Percentiles rank a stretch among this genome's conserved stretches.
phyloP scores from a whole-genome alignment of 2,329 filamentous ascomycete species.

The Byssothecium circinans region DNA sequence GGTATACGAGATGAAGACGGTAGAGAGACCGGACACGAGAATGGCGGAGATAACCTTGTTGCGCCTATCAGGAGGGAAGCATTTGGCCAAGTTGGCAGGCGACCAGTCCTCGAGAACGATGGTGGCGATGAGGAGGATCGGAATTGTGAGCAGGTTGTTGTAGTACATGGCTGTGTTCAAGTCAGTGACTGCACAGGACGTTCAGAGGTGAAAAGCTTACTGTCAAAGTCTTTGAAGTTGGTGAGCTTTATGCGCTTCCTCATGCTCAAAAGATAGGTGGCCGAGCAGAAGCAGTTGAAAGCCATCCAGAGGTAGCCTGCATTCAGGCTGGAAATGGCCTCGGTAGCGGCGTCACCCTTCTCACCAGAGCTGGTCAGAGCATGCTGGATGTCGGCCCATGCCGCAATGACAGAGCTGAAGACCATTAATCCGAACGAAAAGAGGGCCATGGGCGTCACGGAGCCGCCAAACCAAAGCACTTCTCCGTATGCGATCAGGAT shows the following conservation, averaged over 20 bases:
- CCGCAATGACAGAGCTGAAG: constrained; percentile 87
- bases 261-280: constrained; percentile 88
- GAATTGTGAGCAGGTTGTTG: constrained; percentile 97
- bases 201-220: constrained; percentile 58
- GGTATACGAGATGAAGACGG: constrained; percentile 99
- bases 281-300: constrained; percentile 92
- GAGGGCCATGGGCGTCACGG: constrained; percentile 81
- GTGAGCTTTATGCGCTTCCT: constrained; percentile 99
- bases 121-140: constrained; percentile 80
- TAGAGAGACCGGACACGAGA: constrained; percentile 88
- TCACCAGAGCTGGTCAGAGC: constrained; percentile 65
- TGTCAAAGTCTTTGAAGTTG: constrained; percentile 99
- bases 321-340: constrained; percentile 85
- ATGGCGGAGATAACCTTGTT: constrained; percentile 83
- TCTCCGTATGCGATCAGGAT: constrained; percentile 98
- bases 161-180: constrained; percentile 86
- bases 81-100: constrained; percentile 73
- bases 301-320: constrained; percentile 98
- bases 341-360: constrained; percentile 61
- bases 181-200: constrained; percentile 9
- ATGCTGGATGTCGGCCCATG: constrained; percentile 95
- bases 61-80: constrained; percentile 83
- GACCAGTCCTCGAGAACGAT: constrained; percentile 93
- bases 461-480: constrained; percentile 96
- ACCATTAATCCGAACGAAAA: constrained; percentile 98